Base-by-base conservation (phyloP, 192 early-diverging fungal genomes). In the Thamnidium elegans region DNA sequence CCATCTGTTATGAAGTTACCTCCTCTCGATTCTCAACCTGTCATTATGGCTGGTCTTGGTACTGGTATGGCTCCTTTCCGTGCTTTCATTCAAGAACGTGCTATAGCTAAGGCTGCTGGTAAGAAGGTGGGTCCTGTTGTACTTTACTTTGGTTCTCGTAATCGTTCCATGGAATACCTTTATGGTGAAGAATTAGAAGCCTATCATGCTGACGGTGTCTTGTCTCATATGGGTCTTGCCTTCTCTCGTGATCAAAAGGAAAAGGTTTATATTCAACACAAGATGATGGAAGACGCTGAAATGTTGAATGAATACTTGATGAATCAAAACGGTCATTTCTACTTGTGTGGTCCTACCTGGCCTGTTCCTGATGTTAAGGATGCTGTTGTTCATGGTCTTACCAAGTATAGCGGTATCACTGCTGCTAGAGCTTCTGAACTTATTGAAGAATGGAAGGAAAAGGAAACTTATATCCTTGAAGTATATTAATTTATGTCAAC, bases 61-160 rank as follows among this genome's bases (percentile, higher is more conserved):
- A 98, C 95, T 4, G 95, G 95, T 63, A 98, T 98, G 95, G 95
- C 95, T 20, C 95, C 95, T 11, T 98, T 98, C 89, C 89, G 95
- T 54, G 94, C 95, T 1, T 98, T 98, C 60, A 92, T 98, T 72
- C 90, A 98, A 72, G 95, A 96, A 78, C 90, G 95, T 60, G 87
- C 86, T 13, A 85, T 90, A 76, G 84, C 85, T 62, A 89, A 88
- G 77, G 73, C 85, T 31, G 73, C 88, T 59, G 93, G 93, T 56
- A 76, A 79, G 17, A 74, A 90, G 10, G 90, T 98, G n/a, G 95
- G 95, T 3, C 92, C 93, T 32, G 96, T 98, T 88, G 82, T 89
- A 2, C 80, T 98, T 36, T 98, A 98, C 84, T 96, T 98, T 86
- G 95, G 95, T 62, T 93, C 95, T 17, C 89, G 95, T 70, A 82